Evolutionary conservation across 345 rosid species (phyloP).

Genomic region (Eucalyptus dawsonii): DNA sequence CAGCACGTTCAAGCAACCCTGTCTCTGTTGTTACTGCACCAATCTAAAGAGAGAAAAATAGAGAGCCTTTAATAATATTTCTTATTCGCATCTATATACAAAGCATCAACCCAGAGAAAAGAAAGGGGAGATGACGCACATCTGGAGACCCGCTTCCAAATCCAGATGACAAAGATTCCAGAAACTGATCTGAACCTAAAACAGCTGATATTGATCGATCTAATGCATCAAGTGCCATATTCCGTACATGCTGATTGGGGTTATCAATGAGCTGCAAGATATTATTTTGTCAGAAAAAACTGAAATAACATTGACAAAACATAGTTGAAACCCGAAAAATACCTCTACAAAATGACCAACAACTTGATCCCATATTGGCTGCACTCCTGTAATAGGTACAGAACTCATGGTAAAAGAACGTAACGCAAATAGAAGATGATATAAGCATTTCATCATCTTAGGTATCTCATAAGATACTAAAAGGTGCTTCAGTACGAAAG

Average conservation of each 20-base stretch:
- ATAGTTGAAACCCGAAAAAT: not conserved
- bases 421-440: not conserved
- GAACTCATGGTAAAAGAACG: not conserved
- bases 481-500: not conserved
- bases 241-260: slow-evolving; percentile 69
- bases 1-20: slow-evolving; percentile 72
- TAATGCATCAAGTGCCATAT: slow-evolving; percentile 87
- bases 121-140: slow-evolving; percentile 34
- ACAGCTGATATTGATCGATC: slow-evolving; percentile 93
- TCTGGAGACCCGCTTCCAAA: slow-evolving; percentile 20
- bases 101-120: not conserved
- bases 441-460: not conserved
- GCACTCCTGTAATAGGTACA: slow-evolving; percentile 49
- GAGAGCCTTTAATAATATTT: not conserved
- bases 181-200: slow-evolving; percentile 79
- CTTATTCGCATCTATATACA: not conserved
- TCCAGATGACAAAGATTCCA: slow-evolving; percentile 29
- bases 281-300: slow-evolving; percentile 12
- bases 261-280: slow-evolving; percentile 79
- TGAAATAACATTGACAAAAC: slow-evolving; percentile 3
- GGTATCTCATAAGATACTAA: not conserved
- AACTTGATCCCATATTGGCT: slow-evolving; percentile 92
- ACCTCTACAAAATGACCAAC: slow-evolving; percentile 92
- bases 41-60: slow-evolving; percentile 25
- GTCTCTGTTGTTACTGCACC: slow-evolving; percentile 28